Conservation (phyloP, 148 eudicot species). For the Pharnaceum exiguum region DNA sequence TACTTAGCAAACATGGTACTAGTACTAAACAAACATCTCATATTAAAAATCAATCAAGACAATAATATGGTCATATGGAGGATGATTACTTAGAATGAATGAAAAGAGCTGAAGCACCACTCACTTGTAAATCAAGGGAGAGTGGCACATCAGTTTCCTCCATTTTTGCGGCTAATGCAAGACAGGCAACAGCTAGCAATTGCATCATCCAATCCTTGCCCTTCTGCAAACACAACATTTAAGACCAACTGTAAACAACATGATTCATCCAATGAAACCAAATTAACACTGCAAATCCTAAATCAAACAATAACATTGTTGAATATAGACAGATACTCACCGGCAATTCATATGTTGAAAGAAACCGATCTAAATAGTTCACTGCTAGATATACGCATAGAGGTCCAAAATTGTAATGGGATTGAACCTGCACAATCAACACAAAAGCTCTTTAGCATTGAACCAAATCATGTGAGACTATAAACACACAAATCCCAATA, state of each 20-base stretch:
- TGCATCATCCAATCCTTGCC: constrained; percentile 77
- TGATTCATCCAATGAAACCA: constrained; percentile 5
- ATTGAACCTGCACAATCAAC: constrained; percentile 50
- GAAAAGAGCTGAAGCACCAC: too few species aligned
- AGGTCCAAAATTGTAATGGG: constrained; percentile 69
- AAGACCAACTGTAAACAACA: too few species aligned
- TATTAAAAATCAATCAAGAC: not conserved
- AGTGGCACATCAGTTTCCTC: constrained; percentile 69
- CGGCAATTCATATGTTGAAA: constrained; percentile 50
- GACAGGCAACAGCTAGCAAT: constrained; percentile 63
- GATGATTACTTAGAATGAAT: too few species aligned
- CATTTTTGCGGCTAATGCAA: constrained; percentile 69
- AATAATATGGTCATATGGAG: too few species aligned
- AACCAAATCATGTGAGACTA: not conserved
- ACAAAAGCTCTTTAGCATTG: too few species aligned
- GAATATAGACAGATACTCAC: constrained; percentile 36
- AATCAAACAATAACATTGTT: not conserved
- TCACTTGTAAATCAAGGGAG: constrained; percentile 66
- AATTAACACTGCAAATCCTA: not conserved
- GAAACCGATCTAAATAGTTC: constrained; percentile 77
- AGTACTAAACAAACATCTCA: not conserved
- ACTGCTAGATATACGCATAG: constrained; percentile 56
- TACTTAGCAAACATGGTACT: not conserved
- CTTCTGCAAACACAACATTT: constrained; percentile 23
- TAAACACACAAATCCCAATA: not conserved